phyloP scores from a whole-genome alignment of 164 flowering plant genomes.

The Magnolia kwangsiensis region DNA sequence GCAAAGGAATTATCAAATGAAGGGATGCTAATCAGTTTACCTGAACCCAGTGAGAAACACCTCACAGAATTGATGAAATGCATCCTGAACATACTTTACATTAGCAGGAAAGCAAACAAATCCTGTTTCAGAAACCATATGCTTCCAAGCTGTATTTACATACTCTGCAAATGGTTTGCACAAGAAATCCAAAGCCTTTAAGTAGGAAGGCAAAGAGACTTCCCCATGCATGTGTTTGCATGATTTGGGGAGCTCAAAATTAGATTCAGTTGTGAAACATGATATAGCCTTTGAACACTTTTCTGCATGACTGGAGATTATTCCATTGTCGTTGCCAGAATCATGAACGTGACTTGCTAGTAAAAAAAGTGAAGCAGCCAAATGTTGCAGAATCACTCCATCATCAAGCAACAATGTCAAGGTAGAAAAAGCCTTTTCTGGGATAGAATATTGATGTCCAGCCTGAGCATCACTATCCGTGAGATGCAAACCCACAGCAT shows the following conservation, averaged over 20 bases:
- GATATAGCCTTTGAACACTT: conserved; percentile 8
- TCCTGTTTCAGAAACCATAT: conserved; percentile 35
- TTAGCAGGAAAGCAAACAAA: conserved; percentile 16
- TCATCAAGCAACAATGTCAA: conserved; percentile 23
- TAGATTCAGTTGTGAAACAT: conserved; percentile 8
- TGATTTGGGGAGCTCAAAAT: conserved; percentile 9
- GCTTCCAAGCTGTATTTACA: conserved; percentile 38
- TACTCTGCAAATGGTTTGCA: conserved; percentile 67
- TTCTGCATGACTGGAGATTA: neutral
- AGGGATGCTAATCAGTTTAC: conserved; percentile 22
- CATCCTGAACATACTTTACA: conserved; percentile 38
- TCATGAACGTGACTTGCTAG: conserved; percentile 27
- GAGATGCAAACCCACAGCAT: conserved; percentile 48
- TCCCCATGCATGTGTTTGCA: conserved; percentile 23
- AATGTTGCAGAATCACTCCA: conserved; percentile 24
- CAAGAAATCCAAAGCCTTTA: conserved; percentile 57
- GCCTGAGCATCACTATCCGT: conserved; percentile 19
- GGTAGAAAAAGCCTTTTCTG: conserved; percentile 13
- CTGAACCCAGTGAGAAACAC: conserved; percentile 33
- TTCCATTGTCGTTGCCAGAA: conserved; percentile 11
- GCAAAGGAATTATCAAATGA: neutral
- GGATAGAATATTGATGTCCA: conserved; percentile 5
- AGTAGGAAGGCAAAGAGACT: conserved; percentile 31
- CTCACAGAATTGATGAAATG: conserved; percentile 42
- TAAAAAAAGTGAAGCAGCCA: conserved; percentile 27